Evolutionary conservation across 108 stramenopile species (phyloP).

Genomic region (Pseudonitzschia pungens): DNA sequence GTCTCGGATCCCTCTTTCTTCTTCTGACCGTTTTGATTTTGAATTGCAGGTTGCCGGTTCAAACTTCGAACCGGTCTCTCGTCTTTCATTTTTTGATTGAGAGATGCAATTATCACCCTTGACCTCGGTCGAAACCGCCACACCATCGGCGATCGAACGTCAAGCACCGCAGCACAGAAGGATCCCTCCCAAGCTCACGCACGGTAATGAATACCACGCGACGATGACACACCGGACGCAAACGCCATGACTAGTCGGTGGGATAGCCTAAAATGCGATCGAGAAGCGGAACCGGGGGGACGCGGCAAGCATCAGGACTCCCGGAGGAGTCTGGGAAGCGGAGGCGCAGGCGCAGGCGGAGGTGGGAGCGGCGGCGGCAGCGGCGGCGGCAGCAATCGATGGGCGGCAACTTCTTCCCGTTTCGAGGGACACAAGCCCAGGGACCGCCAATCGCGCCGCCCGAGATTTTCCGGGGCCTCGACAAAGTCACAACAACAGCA

Average conservation of each 20-base stretch:
- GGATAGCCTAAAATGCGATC: conserved; percentile 23
- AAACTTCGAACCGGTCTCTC: too few relatives aligned
- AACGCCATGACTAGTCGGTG: conserved; percentile 35
- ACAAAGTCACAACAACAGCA: neutral
- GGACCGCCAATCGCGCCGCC: neutral
- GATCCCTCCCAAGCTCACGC: too few relatives aligned
- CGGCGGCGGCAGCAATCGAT: neutral
- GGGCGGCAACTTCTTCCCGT: neutral
- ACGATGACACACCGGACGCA: neutral
- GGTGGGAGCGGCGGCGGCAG: neutral
- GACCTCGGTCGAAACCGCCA: too few relatives aligned
- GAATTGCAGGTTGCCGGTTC: too few relatives aligned
- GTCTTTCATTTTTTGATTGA: too few relatives aligned
- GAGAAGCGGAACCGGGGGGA: conserved; percentile 5
- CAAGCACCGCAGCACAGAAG: neutral
- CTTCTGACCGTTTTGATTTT: too few relatives aligned
- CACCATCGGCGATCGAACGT: neutral
- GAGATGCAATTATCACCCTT: too few relatives aligned
- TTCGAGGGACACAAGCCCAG: neutral
- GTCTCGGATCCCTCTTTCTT: too few relatives aligned
- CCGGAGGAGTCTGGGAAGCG: neutral
- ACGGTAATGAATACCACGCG: neutral
- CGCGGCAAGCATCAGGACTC: neutral
- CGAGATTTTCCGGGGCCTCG: neutral
- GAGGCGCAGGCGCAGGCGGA: neutral